Evolutionary conservation across 176 grass and related monocot genomes (phyloP), one percentile per base, ranked within the genome.

Genomic region (Aegilops bicornis): DNA sequence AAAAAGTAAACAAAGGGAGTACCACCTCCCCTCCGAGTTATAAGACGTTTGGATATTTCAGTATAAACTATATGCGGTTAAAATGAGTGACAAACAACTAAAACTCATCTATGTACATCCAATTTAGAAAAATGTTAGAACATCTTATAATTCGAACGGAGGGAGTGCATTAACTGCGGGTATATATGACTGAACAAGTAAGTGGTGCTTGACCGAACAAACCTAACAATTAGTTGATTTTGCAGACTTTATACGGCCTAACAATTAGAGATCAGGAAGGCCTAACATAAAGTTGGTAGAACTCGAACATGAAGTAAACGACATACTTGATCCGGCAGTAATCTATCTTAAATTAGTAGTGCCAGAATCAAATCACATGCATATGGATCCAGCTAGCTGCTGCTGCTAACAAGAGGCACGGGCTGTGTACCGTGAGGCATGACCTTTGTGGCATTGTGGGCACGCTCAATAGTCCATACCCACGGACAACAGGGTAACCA

Each of bases 341-440:
- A 75, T 76, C 43, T 15, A 76, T 30, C 72, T 76, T 30, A 5
- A 50, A 37, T 10, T 76, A 54, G 19, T 31, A 1, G 8, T 7
- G 47, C 45, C 73, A 76, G 73, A 76, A 76, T 32, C 73, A 54
- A 31, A 76, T 15, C 73, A 54, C 73, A 76, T 76, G 73, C 43
- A 31, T 10, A 39, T 70, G 71, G 25, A 76, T 56, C 73, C 29
- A 47, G 15, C 25, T 76, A 54, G 42, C 36, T 50, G 10, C 48
- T 1, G 58, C 45, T 6, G 59, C 22, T 64, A 64, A 14, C 70
- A 24, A 29, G 13, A 48, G 29, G 73, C 73, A 76, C 45, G 43
- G 43, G 73, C 8, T 19, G 68, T 39, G 68, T 70, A 70, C 68
- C 68, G 5, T 70, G 1, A 10, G 73, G 9, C 71, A 74, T 29